phyloP scores from a whole-genome alignment of 2,329 filamentous ascomycete genomes.

The Purpureocillium takamizusanense region DNA sequence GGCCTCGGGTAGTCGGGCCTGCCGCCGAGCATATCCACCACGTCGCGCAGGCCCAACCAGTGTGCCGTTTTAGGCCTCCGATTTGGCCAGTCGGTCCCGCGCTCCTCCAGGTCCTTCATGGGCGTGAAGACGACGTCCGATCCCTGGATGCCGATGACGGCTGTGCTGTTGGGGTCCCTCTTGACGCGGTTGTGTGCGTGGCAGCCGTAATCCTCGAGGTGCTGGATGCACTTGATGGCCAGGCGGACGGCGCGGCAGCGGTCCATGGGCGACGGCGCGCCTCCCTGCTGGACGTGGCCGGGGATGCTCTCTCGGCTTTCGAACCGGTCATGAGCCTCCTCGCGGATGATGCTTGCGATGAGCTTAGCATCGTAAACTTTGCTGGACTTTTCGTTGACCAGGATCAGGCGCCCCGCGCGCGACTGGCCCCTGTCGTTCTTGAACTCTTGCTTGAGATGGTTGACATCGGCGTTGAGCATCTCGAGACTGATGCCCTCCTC shows the following conservation, averaged over 20 bases:
- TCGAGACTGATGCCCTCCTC: constrained; percentile 92
- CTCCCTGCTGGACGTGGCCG: constrained; percentile 90
- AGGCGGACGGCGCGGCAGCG: constrained; percentile 84
- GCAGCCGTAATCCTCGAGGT: constrained; percentile 70
- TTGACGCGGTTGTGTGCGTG: constrained; percentile 59
- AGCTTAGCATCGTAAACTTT: constrained; percentile 86
- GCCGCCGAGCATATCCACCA: constrained; percentile 79
- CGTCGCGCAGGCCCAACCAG: constrained; percentile 72
- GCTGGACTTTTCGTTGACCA: constrained; percentile 94
- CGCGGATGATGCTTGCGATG: constrained; percentile 90
- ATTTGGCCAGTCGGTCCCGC: constrained; percentile 89
- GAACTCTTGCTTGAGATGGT: constrained; percentile 80
- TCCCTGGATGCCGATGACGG: constrained; percentile 88
- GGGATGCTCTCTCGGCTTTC: constrained; percentile 88
- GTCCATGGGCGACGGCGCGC: constrained; percentile 91
- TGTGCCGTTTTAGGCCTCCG: constrained; percentile 75
- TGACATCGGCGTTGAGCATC: constrained; percentile 86
- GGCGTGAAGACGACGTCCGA: constrained; percentile 81
- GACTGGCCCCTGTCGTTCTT: constrained; percentile 76
- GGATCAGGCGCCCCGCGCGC: constrained; percentile 83
- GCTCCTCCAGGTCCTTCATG: constrained; percentile 71
- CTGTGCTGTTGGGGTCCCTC: constrained; percentile 61
- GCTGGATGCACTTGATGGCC: constrained; percentile 89
- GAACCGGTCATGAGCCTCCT: constrained; percentile 85
- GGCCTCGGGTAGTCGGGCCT: constrained; percentile 47